Evolutionary conservation across 192 early-diverging fungal genomes (phyloP).

Genomic region (Backusella westeae): DNA sequence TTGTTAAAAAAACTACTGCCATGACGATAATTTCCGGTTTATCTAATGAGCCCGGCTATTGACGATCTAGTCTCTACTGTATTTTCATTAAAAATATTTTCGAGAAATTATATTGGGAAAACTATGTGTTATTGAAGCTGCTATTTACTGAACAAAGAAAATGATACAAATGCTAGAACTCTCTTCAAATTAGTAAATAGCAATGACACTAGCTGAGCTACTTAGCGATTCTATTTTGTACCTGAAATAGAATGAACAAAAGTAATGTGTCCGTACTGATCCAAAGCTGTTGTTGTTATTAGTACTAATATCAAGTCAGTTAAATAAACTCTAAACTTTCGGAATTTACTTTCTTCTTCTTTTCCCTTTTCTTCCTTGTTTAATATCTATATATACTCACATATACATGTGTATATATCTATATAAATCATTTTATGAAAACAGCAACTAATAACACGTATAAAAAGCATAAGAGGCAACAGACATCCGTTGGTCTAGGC

Average conservation of each 20-base stretch:
- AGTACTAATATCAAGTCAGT: neutral
- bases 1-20: neutral
- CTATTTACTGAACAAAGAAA: neutral
- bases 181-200: neutral
- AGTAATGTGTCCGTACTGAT: neutral
- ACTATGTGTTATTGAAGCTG: neutral
- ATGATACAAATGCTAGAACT: neutral
- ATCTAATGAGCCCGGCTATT: neutral
- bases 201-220: neutral
- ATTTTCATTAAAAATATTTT: neutral
- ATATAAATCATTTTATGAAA: neutral
- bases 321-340: neutral
- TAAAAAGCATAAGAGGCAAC: conserved; percentile 3
- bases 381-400: neutral
- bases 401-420: neutral
- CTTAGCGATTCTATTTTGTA: neutral
- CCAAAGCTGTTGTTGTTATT: too few species aligned
- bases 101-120: neutral
- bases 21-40: neutral
- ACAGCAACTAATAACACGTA: neutral
- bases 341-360: neutral
- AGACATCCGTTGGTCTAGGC: conserved; percentile 20
- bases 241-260: neutral
- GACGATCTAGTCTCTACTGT: neutral
- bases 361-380: neutral